phyloP scores from a whole-genome alignment of 2,329 filamentous ascomycete species.

The Lachnellula arida region DNA sequence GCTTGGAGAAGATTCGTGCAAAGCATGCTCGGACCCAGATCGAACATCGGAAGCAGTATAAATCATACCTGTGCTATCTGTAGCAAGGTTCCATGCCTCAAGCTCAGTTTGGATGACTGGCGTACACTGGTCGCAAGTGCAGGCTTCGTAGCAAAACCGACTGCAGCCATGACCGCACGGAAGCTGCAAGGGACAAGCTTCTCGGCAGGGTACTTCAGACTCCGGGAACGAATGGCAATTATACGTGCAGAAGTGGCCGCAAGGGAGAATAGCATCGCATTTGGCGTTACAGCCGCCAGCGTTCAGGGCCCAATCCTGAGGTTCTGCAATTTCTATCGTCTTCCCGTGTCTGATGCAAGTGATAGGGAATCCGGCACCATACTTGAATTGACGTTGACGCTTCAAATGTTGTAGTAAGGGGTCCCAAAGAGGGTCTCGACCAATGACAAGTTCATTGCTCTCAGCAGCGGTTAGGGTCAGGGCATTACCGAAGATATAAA shows the following conservation, averaged over 20 bases:
- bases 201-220: constrained; percentile 19
- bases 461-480: constrained; percentile 37
- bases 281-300: constrained; percentile 47
- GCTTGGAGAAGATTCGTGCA: not conserved
- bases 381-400: constrained; percentile 31
- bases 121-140: constrained; percentile 16
- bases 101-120: not conserved
- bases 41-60: not conserved
- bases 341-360: constrained; percentile 56
- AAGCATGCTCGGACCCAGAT: not conserved
- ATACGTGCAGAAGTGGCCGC: constrained; percentile 28
- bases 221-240: constrained; percentile 30
- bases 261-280: constrained; percentile 38
- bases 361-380: constrained; percentile 50
- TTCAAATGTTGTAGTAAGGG: constrained; percentile 38
- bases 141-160: constrained; percentile 20
- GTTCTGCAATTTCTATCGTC: constrained; percentile 46
- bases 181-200: constrained; percentile 20
- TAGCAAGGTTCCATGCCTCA: not conserved
- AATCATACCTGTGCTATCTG: not conserved
- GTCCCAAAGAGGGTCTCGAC: constrained; percentile 26
- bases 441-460: constrained; percentile 6
- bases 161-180: constrained; percentile 30
- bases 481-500: constrained; percentile 82
- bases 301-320: constrained; percentile 48